Evolutionary conservation across 805 yeast genomes (phyloP), one percentile per base, ranked within the genome.

Genomic region (Candida jianshihensis): DNA sequence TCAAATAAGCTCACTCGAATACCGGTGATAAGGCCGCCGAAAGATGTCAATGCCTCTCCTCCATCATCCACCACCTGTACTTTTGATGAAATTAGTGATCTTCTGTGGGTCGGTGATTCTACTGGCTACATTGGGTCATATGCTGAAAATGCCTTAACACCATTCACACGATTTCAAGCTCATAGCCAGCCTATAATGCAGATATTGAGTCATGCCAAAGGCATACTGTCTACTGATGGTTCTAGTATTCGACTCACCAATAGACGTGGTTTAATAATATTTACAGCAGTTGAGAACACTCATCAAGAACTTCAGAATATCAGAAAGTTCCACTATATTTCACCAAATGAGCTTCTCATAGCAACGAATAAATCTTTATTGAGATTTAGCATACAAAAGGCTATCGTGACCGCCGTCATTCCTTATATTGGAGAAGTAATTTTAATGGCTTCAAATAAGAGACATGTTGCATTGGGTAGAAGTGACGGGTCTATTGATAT

Each of bases 21-120:
- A 3, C 52, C 50, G 6, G 49, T 51, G 9, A 38, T 50, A 32
- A 42, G 57, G 39, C 44, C 53, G 2, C 51, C 53, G 6, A 34
- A 30, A 26, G 51, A 43, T 30, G 43, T 43, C 16, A 31, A 30
- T 13, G 33, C 39, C 4, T 31, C 30, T 2, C 42, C 41, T 6
- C 46, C 45, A n/a, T 24, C 33, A 1, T 47, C 40, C 11, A 46
- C 51, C 12, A 32, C 47, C 28, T 39, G 75, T 7, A 57, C 59
- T 4, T 88, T 88, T 56, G 96, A 89, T 59, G 70, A 69, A 26
- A 61, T 70, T n/a, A 73, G 78, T 40, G 92, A 89, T 47, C 63
- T 92, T 31, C 54, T 89, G 2, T 90, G 97, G 97, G 68, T 80
- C 1, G 95, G 95, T 14, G 92, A 85, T 53, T 56, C 74, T 25